Evolutionary conservation across 1,284 basidiomycete genomes (phyloP).

Genomic region (Ceratobasidium theobromae): DNA sequence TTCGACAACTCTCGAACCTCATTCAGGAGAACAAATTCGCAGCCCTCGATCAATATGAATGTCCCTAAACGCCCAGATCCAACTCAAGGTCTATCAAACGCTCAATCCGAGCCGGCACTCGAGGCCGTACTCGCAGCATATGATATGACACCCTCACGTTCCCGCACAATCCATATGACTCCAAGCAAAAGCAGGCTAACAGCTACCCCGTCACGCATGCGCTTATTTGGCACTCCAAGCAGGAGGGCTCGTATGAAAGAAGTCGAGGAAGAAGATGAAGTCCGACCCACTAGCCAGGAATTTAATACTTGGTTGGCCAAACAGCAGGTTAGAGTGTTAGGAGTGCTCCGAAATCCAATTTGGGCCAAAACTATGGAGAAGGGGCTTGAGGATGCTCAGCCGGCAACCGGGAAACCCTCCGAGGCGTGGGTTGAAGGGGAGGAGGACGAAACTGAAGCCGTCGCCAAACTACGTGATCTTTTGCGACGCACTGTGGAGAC

Average conservation of each 20-base stretch:
- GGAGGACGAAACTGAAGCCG: conserved; percentile 30
- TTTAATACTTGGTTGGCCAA: conserved; percentile 10
- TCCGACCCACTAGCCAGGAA: not conserved
- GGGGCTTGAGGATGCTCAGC: not conserved
- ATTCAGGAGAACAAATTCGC: conserved; percentile 21
- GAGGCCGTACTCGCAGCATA: conserved; percentile 27
- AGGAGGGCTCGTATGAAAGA: conserved; percentile 11
- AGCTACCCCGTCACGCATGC: conserved; percentile 14
- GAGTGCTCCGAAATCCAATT: conserved; percentile 9
- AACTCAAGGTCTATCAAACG: not conserved
- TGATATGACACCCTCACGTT: conserved; percentile 28
- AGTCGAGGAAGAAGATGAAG: conserved; percentile 2
- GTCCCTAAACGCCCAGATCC: conserved; percentile 6
- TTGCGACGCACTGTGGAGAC: conserved; percentile 71
- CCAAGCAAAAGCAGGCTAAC: conserved; percentile 20
- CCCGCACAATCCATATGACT: conserved; percentile 22
- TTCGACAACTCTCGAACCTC: conserved; percentile 7
- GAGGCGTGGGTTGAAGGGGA: conserved; percentile 13
- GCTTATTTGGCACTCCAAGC: conserved; percentile 26
- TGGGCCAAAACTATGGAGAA: not conserved
- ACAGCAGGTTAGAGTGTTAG: conserved; percentile 5
- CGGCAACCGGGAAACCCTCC: not conserved
- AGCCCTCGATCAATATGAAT: not conserved
- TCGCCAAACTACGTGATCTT: conserved; percentile 53
- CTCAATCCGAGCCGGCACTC: conserved; percentile 18